A percentile compares a stretch with the other conserved stretches of the same genome.
Evolutionary conservation across 306 rosid species (phyloP).

Genomic region (Medicago lupulina): DNA sequence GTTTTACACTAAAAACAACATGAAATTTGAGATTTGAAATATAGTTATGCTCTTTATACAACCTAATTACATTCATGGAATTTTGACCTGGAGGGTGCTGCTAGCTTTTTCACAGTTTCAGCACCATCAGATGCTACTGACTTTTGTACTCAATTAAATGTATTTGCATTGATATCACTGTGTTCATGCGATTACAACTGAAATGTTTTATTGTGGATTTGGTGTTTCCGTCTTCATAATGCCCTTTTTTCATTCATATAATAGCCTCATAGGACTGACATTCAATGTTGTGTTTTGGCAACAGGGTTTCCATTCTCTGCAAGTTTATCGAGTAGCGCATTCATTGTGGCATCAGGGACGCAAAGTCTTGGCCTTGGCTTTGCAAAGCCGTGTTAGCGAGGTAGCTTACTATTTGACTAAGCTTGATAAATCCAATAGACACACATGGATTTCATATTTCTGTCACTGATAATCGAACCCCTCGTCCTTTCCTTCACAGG

Average conservation of each 20-base stretch:
- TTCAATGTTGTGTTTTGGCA: constrained; percentile 32
- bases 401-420: constrained; percentile 52
- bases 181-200: background rate
- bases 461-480: constrained; percentile 31
- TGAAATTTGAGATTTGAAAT: background rate
- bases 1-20: background rate
- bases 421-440: constrained; percentile 2
- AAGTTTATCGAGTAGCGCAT: constrained; percentile 85
- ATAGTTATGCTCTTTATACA: background rate
- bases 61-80: background rate
- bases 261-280: constrained; percentile 26
- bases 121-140: background rate
- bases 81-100: constrained; percentile 1
- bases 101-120: constrained; percentile 13
- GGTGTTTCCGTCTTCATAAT: background rate
- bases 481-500: constrained; percentile 59
- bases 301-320: constrained; percentile 92
- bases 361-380: constrained; percentile 77
- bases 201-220: background rate
- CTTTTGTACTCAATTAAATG: constrained; percentile 5
- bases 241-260: constrained; percentile 14
- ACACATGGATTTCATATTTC: constrained; percentile 23
- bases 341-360: constrained; percentile 83
- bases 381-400: constrained; percentile 93
- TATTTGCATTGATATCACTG: constrained; percentile 29